These are phyloP conservation scores for Macrolepiota dolichaula DNA, from an alignment of 768 basidiomycete species.

Conservation along the genomic window DNA sequence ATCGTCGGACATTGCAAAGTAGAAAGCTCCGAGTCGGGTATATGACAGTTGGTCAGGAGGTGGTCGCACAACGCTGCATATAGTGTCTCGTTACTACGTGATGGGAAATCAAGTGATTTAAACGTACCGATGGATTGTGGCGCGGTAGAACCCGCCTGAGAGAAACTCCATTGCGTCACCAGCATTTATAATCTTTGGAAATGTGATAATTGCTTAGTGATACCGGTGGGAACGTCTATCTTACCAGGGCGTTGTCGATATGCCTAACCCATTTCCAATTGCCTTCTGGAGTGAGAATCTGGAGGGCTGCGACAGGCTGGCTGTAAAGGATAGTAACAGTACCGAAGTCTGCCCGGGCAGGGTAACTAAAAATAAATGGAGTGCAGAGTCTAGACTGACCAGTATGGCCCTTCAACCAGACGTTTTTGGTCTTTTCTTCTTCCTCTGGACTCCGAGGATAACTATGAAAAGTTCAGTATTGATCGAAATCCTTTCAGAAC, in stretches of 20 bases:
- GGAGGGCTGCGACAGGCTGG: constrained; percentile 56
- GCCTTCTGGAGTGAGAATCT: constrained; percentile 50
- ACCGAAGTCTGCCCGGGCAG: constrained; percentile 39
- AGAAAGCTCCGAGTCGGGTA: constrained; percentile 55
- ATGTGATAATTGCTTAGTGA: background rate
- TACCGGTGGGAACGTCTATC: constrained; percentile 1
- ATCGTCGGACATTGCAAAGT: constrained; percentile 54
- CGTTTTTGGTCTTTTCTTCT: constrained; percentile 46
- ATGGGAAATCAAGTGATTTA: background rate
- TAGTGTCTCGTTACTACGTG: background rate
- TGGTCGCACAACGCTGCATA: constrained; percentile 49
- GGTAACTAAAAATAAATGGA: background rate
- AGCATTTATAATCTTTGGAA: constrained; percentile 49
- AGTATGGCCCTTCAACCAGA: constrained; percentile 61
- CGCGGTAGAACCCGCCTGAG: constrained; percentile 56
- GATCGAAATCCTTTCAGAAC: background rate
- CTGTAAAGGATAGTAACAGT: constrained; percentile 57
- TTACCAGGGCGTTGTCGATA: constrained; percentile 53
- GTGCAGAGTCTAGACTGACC: constrained; percentile 25
- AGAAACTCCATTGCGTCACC: constrained; percentile 61
- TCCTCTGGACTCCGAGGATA: constrained; percentile 49
- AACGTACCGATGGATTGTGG: constrained; percentile 46
- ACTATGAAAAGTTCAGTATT: constrained; percentile 22
- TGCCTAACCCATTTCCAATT: constrained; percentile 59
- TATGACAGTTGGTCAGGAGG: constrained; percentile 48